Conservation (phyloP, 805 yeast genomes). For the Isabelozyma gotoi region DNA sequence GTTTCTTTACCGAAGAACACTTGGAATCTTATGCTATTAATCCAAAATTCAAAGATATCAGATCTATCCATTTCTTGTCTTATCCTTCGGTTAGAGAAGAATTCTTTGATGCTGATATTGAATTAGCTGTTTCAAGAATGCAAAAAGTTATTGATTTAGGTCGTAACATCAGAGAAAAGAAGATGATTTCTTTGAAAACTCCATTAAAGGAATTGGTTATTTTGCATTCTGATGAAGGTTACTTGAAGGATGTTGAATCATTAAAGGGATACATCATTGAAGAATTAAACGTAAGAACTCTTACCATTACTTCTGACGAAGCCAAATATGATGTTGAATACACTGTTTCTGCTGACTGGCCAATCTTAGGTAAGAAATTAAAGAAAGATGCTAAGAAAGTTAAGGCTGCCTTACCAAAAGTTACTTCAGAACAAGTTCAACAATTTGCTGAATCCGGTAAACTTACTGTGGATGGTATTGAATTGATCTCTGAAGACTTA, state of each 20-base stretch:
- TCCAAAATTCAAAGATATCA: slow-evolving; percentile 52
- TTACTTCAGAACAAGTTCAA: slow-evolving; percentile 83
- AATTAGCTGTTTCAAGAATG: slow-evolving; percentile 90
- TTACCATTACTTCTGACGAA: slow-evolving; percentile 88
- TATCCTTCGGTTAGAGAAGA: slow-evolving; percentile 84
- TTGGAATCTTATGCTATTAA: slow-evolving; percentile 43
- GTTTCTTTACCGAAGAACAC: slow-evolving; percentile 58
- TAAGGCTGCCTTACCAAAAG: slow-evolving; percentile 84
- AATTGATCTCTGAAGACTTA: slow-evolving; percentile 82
- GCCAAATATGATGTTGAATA: slow-evolving; percentile 88
- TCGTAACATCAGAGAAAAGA: slow-evolving; percentile 95
- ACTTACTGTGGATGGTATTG: slow-evolving; percentile 85
- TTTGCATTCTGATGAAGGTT: slow-evolving; percentile 73
- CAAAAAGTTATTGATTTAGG: slow-evolving; percentile 96
- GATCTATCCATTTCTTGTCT: slow-evolving; percentile 92
- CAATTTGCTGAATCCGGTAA: slow-evolving; percentile 68
- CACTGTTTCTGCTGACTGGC: slow-evolving; percentile 98
- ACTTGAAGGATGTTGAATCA: slow-evolving; percentile 74
- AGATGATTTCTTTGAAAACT: slow-evolving; percentile 87
- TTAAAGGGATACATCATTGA: slow-evolving; percentile 79
- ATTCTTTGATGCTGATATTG: slow-evolving; percentile 78
- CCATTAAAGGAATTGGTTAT: slow-evolving; percentile 89
- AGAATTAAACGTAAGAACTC: slow-evolving; percentile 88
- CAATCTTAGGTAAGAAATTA: slow-evolving; percentile 94
- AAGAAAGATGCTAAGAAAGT: slow-evolving; percentile 92